A percentile compares a stretch with the other conserved stretches of the same genome.
Conservation (phyloP, 768 basidiomycete genomes). For the Holtermannia corniformis region DNA sequence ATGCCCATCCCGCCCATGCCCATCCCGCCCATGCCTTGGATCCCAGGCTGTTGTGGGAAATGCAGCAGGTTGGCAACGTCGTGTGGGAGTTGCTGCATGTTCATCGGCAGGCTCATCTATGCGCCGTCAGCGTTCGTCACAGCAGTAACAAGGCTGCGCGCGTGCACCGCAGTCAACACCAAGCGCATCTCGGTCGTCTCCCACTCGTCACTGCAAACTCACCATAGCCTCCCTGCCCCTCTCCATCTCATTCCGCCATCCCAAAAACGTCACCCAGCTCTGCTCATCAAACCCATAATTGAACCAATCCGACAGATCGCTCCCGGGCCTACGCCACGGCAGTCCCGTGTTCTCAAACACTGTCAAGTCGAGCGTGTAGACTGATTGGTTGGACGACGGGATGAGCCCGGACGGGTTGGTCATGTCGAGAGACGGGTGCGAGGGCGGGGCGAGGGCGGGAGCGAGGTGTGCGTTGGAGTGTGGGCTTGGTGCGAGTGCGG, state of each 20-base stretch:
- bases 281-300: slow-evolving; percentile 98
- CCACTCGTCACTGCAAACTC: slow-evolving; percentile 12
- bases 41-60: slow-evolving; percentile 1
- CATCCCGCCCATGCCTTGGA: slow-evolving; percentile 3
- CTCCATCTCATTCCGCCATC: slow-evolving; percentile 38
- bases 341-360: slow-evolving; percentile 55
- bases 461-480: slow-evolving; percentile 18
- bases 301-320: slow-evolving; percentile 94
- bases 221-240: slow-evolving; percentile 31
- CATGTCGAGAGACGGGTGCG: slow-evolving; percentile 70
- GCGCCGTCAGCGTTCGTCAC: no score
- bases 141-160: no score
- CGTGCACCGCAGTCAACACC: no score
- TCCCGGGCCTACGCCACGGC: slow-evolving; percentile 83
- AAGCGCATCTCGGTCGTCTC: no score
- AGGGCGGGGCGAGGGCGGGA: slow-evolving; percentile 43
- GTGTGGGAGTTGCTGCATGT: slow-evolving; percentile 10
- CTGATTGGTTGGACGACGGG: slow-evolving; percentile 43
- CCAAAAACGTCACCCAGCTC: slow-evolving; percentile 75
- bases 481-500: slow-evolving; percentile 6
- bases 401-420: slow-evolving; percentile 59
- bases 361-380: slow-evolving; percentile 70
- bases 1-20: slow-evolving; percentile 54
- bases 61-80: slow-evolving; percentile 11
- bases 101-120: no score